phyloP scores from a whole-genome alignment of 2,329 filamentous ascomycete species.

The Alternaria panax region DNA sequence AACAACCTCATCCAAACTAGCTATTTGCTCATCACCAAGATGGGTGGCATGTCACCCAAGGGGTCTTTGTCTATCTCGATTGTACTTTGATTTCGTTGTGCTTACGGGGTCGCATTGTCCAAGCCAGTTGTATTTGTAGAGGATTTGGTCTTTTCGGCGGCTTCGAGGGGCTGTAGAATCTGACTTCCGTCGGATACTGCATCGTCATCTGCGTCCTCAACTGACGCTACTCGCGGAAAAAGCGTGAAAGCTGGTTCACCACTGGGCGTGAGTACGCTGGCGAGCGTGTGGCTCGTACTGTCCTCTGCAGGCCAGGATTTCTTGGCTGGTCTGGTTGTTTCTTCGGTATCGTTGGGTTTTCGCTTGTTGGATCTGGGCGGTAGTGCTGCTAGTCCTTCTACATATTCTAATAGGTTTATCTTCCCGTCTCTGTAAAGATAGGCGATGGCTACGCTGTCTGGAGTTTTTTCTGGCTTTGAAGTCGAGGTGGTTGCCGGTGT shows the following conservation, averaged over 20 bases:
- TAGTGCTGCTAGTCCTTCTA: neutral
- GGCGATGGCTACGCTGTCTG: neutral
- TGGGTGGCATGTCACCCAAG: neutral
- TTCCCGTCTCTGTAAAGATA: neutral
- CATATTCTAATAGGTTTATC: neutral
- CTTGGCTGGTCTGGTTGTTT: neutral
- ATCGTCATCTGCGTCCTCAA: neutral
- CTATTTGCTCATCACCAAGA: neutral
- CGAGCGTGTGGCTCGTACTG: accelerated
- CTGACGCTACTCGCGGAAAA: neutral
- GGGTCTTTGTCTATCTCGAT: neutral
- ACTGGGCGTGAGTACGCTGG: neutral
- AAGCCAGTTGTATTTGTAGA: neutral
- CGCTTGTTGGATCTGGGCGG: neutral
- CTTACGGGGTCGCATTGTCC: neutral
- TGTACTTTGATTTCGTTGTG: neutral
- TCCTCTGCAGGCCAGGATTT: neutral
- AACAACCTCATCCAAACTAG: neutral
- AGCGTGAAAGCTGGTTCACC: neutral
- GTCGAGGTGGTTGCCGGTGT: neutral
- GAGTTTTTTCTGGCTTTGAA: neutral
- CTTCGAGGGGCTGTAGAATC: neutral
- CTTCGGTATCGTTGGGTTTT: neutral
- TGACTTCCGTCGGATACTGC: neutral
- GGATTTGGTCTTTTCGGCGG: neutral